Conservation (phyloP, 108 stramenopile species). For the Fistulifera pelliculosa region DNA sequence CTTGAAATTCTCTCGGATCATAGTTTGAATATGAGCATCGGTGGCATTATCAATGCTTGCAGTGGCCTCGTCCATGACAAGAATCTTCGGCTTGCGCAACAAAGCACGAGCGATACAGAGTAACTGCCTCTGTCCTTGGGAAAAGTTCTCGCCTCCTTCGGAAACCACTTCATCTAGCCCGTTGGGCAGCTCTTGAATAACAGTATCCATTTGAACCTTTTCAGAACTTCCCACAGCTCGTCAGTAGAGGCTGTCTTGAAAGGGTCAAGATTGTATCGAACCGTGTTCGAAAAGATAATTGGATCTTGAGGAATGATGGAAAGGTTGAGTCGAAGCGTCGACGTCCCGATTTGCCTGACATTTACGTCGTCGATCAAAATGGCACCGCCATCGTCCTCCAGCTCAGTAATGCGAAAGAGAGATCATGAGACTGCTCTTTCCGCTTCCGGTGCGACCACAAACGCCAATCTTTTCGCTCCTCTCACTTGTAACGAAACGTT, state of each 20-base stretch:
- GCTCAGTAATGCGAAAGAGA: conserved; percentile 91
- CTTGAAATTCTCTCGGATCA: conserved; percentile 85
- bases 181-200: conserved; percentile 48
- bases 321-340: conserved; percentile 72
- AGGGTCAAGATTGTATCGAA: conserved; percentile 96
- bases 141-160: conserved; percentile 96
- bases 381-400: conserved; percentile 65
- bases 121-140: conserved; percentile 93
- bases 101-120: conserved; percentile 94
- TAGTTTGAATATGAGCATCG: conserved; percentile 77
- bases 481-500: conserved; percentile 65
- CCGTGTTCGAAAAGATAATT: conserved; percentile 88
- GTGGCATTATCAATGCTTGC: conserved; percentile 84
- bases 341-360: conserved; percentile 69
- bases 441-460: conserved; percentile 83
- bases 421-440: conserved; percentile 88
- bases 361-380: conserved; percentile 94
- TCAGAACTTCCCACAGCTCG: conserved; percentile 79
- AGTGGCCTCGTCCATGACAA: conserved; percentile 94
- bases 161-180: conserved; percentile 80
- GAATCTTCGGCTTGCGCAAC: conserved; percentile 82
- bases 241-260: conserved; percentile 70
- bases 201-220: conserved; percentile 70
- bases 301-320: conserved; percentile 99
- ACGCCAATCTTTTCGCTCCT: conserved; percentile 87